Percentiles rank a stretch among this genome's conserved stretches.
phyloP scores from a whole-genome alignment of 164 flowering plant genomes.

The Macadamia integrifolia region DNA sequence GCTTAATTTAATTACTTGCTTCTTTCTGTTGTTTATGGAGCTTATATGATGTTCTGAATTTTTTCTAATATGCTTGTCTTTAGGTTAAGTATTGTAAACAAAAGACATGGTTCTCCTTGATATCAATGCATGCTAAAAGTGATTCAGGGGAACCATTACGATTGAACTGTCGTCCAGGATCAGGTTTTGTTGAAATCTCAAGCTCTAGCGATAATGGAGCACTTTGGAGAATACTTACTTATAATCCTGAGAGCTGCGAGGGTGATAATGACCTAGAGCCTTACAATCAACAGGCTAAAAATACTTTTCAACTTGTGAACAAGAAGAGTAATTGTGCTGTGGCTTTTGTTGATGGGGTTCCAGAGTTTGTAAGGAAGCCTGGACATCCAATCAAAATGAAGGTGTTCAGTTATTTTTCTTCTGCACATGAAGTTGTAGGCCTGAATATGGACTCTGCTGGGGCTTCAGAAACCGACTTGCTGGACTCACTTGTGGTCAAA shows the following conservation, averaged over 20 bases:
- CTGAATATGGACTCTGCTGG: conserved; percentile 14
- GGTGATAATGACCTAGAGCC: conserved; percentile 53
- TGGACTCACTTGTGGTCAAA: conserved; percentile 13
- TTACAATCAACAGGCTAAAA: conserved; percentile 28
- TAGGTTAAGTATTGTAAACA: conserved; percentile 65
- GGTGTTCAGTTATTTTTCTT: conserved; percentile 35
- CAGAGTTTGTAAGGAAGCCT: conserved; percentile 79
- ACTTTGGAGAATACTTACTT: conserved; percentile 56
- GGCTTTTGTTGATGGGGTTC: conserved; percentile 76
- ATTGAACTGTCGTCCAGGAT: conserved; percentile 48
- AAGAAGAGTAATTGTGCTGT: conserved; percentile 60
- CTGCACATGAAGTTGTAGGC: conserved; percentile 16
- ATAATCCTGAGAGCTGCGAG: conserved; percentile 40
- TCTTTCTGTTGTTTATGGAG: background rate
- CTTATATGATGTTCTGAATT: background rate
- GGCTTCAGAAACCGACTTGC: conserved; percentile 16
- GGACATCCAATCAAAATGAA: conserved; percentile 84
- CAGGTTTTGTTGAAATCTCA: conserved; percentile 71
- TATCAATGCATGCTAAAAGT: conserved; percentile 75
- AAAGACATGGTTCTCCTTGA: conserved; percentile 64
- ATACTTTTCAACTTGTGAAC: conserved; percentile 65
- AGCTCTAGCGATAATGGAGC: conserved; percentile 46
- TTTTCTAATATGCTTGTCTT: conserved; percentile 10
- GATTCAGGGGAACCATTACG: conserved; percentile 60
- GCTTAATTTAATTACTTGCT: background rate